Evolutionary conservation across 1,284 basidiomycete genomes (phyloP), one percentile per base, ranked within the genome.

Genomic region (Trametes polyzona): DNA sequence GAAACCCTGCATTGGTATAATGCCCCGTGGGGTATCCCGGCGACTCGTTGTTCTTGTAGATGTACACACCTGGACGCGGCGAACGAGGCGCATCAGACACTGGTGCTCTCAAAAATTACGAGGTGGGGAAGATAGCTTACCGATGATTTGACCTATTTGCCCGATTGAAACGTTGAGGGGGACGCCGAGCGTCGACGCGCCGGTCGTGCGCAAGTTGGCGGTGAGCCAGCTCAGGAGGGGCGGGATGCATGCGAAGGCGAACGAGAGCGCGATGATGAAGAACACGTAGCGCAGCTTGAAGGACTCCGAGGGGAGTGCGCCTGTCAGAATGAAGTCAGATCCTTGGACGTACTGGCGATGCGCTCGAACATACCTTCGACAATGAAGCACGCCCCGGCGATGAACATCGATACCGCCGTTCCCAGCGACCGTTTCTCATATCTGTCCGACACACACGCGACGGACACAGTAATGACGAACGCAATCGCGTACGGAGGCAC

Each of bases 401-500:
- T 53, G 2, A 54, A 12, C 57, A 64, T 58, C 21, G 61, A 63
- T 12, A 48, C 44, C 3, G 57, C 43, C 35, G 63, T 57, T 7
- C 62, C 61, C 10, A 59, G 19, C 21, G 63, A 43, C 3, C 65
- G 58, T 27, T 57, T 47, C 51, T 64, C 63, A 41, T 66, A 64
- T 41, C 23, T 57, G 36, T 66, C 65, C 44, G 65, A 61, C 17
- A 63, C 36, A 40, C 57, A 60, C 32, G 65, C 59, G 26, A 67
- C 50, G 50, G 60, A 16, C 8, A 75, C 59, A 0, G 73, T 74
- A 19, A 73, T 63, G 29, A 74, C 64, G 55, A 72, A 74, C 17
- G 73, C 74, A 17, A 72, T 68, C n/a, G 74, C 75, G 47, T 79
- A 83, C 16, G 81, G 80, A 21, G 83, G 83, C 1, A 84, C 83